Conservation (phyloP, 192 early-diverging fungal species). For the Gonapodya prolifera region DNA sequence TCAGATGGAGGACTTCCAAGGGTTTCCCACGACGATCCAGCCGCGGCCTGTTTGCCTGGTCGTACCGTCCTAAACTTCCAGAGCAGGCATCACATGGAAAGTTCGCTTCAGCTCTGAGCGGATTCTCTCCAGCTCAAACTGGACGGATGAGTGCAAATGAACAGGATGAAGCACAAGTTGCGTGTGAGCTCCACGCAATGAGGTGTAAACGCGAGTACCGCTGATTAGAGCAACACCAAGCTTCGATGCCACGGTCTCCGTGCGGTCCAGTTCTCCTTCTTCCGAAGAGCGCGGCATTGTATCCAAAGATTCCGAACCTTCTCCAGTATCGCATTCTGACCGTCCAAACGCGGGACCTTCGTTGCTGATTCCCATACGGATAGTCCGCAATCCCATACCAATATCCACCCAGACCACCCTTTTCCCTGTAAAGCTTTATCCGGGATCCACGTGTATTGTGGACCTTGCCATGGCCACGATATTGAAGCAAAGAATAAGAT, state of each 20-base stretch:
- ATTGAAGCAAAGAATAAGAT: not conserved
- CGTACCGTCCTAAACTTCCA: not conserved
- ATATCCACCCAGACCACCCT: not conserved
- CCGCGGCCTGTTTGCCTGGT: not conserved
- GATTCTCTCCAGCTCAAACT: not conserved
- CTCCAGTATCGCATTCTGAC: not conserved
- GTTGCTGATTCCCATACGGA: not conserved
- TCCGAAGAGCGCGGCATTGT: not conserved
- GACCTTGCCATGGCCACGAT: not conserved
- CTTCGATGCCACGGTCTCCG: not conserved
- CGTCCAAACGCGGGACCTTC: not conserved
- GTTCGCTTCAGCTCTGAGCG: not conserved
- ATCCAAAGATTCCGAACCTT: not conserved
- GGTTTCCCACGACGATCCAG: not conserved
- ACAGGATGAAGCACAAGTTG: not conserved
- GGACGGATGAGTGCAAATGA: not conserved
- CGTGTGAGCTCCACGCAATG: not conserved
- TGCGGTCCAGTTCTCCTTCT: not conserved
- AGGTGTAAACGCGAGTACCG: not conserved
- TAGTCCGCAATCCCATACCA: not conserved
- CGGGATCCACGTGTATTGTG: not conserved
- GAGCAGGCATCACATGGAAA: not conserved
- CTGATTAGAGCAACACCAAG: not conserved
- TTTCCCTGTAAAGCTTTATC: not conserved
- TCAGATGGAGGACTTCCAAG: not conserved